Evolutionary conservation across 306 rosid genomes (phyloP).

Genomic region (Prosopis cineraria): DNA sequence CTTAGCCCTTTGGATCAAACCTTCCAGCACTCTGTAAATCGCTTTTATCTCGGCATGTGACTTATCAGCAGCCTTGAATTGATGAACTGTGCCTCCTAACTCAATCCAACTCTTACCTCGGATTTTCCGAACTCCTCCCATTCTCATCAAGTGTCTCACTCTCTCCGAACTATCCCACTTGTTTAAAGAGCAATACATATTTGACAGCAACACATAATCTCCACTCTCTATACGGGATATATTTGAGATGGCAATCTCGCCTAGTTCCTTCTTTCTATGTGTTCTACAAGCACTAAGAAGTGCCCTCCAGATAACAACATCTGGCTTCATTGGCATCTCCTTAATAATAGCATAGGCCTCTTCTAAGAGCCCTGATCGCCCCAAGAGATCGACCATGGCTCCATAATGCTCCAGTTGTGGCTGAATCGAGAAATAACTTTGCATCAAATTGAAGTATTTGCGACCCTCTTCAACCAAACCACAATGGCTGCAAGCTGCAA

Average conservation of each 20-base stretch:
- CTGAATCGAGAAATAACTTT: conserved; percentile 46
- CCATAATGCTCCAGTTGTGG: conserved; percentile 76
- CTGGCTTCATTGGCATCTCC: conserved; percentile 67
- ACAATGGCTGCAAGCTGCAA: conserved; percentile 70
- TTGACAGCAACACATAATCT: conserved; percentile 70
- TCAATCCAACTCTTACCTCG: conserved; percentile 75
- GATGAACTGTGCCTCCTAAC: conserved; percentile 52
- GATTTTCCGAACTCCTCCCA: conserved; percentile 55
- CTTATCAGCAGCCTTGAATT: conserved; percentile 62
- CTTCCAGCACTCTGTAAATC: conserved; percentile 57
- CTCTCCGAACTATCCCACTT: conserved; percentile 71
- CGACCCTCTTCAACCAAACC: conserved; percentile 68
- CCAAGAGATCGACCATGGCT: conserved; percentile 72
- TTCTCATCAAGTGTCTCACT: conserved; percentile 60
- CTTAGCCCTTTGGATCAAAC: conserved; percentile 53
- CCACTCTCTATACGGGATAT: conserved; percentile 60
- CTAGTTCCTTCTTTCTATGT: conserved; percentile 54
- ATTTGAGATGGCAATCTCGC: conserved; percentile 66
- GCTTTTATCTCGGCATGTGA: conserved; percentile 61
- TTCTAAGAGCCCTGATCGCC: conserved; percentile 65
- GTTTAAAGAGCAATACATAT: conserved; percentile 65
- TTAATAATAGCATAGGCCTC: conserved; percentile 57
- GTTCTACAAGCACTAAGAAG: conserved; percentile 70
- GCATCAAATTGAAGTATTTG: conserved; percentile 59
- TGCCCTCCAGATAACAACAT: conserved; percentile 71